Evolutionary conservation across 2,329 filamentous ascomycete genomes (phyloP), one percentile per base, ranked within the genome.

Genomic region (Biscogniauxia sp.): DNA sequence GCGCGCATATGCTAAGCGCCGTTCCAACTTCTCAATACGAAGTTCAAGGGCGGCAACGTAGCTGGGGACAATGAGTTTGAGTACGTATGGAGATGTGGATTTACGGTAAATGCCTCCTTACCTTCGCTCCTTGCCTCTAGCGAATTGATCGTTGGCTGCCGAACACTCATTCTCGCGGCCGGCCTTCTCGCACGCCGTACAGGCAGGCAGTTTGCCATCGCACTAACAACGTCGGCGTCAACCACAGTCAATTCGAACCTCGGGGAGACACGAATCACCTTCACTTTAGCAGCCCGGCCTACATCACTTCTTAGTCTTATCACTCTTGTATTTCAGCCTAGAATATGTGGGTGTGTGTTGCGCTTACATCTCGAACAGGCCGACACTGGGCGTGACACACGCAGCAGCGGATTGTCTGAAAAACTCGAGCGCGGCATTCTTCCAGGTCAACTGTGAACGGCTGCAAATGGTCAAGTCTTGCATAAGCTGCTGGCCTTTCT

Each of bases 21-120:
- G 89, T 75, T 97, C 91, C 8, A 98, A 84, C 75, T 91, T 92
- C 74, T 98, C 93, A 67, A 96, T 89, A 60, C 91, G 88, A 17
- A 93, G 87, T 75, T 98, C 94, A n/a, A 99, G 83, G 0, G 94
- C 96, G 7, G 94, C 92, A 52, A 98, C 93, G 81, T 98, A 99
- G 76, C 88, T 90, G 59, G 15, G 32, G 19, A 28, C 15, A 57
- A 57, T 55, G 60, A 62, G 49, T 19, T 51, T 20, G 20, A 49
- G 28, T 28, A 15, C 15, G 25, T 37, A 51, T 55, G 64, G 51
- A 26, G 20, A 57, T 6, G 15, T 8, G 25, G 58, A 11, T n/a
- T 4, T 77, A 60, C 28, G 11, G 28, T 32, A 8, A 32, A 32
- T 32, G 7, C 11, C 28, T 23, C 28, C 28, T 32, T 68, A 87